These are phyloP conservation scores for Metschnikowia rubicola DNA, from an alignment of 805 yeast genomes.

Conservation along the genomic window DNA sequence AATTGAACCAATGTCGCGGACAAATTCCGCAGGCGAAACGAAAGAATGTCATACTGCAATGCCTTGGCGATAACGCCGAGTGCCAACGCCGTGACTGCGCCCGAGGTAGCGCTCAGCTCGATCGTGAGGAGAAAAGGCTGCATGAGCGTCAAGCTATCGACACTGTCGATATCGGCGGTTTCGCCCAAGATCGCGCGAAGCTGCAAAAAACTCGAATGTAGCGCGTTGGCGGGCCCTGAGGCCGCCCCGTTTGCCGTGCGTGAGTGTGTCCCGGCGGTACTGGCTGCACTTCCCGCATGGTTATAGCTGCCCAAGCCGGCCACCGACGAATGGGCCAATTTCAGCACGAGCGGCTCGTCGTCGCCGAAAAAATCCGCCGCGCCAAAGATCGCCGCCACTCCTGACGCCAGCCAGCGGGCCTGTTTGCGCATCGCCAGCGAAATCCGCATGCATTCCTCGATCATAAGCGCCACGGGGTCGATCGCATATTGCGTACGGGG, in stretches of 20 bases:
- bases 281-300: too few species aligned
- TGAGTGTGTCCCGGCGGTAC: background rate
- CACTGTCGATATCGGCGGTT: conserved; percentile 44
- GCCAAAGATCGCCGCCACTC: conserved; percentile 82
- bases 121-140: conserved; percentile 86
- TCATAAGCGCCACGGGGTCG: conserved; percentile 77
- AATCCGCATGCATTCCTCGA: conserved; percentile 83
- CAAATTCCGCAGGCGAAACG: conserved; percentile 50
- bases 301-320: background rate
- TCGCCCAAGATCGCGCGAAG: conserved; percentile 68
- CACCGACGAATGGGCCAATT: conserved; percentile 10
- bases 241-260: conserved; percentile 25
- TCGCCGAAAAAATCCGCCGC: conserved; percentile 54
- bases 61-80: conserved; percentile 72
- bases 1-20: conserved; percentile 60
- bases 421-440: conserved; percentile 85
- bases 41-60: conserved; percentile 65
- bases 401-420: conserved; percentile 63
- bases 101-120: conserved; percentile 81
- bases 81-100: conserved; percentile 79
- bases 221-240: conserved; percentile 44
- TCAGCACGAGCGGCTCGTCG: conserved; percentile 30
- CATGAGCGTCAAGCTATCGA: conserved; percentile 70
- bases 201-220: conserved; percentile 76
- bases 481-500: conserved; percentile 36